phyloP scores from a whole-genome alignment of 768 basidiomycete species.

The Holtermannia corniformis region DNA sequence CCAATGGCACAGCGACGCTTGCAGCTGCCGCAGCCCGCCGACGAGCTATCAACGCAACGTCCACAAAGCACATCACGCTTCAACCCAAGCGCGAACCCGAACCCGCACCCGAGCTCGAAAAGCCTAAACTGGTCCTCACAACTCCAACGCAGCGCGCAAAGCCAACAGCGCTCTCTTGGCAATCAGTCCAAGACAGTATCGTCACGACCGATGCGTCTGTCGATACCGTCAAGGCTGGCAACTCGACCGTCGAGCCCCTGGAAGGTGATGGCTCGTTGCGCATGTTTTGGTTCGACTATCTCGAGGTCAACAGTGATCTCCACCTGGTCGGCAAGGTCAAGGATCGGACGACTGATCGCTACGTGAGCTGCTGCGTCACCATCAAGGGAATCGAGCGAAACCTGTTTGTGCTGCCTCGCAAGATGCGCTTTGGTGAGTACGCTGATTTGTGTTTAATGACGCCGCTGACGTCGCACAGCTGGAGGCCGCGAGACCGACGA shows the following conservation, averaged over 20 bases:
- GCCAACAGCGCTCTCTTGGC: slow-evolving; percentile 12
- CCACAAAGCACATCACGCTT: slow-evolving; percentile 22
- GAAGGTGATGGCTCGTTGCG: slow-evolving; percentile 74
- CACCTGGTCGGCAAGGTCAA: slow-evolving; percentile 86
- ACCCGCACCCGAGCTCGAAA: slow-evolving; percentile 21
- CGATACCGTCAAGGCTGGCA: slow-evolving; percentile 52
- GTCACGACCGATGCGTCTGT: slow-evolving; percentile 32
- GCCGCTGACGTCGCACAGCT: slow-evolving; percentile 36
- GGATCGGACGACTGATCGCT: slow-evolving; percentile 54
- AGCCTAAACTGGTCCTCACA: neutral
- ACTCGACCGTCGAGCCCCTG: slow-evolving; percentile 45
- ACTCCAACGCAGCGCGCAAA: slow-evolving; percentile 11
- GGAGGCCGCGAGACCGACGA: slow-evolving; percentile 63
- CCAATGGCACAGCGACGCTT: slow-evolving; percentile 11
- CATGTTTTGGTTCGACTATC: slow-evolving; percentile 95
- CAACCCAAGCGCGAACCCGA: slow-evolving; percentile 21
- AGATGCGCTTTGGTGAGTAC: slow-evolving; percentile 49
- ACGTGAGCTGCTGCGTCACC: slow-evolving; percentile 74
- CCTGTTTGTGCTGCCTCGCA: slow-evolving; percentile 75
- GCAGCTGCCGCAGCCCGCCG: slow-evolving; percentile 6
- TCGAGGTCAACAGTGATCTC: slow-evolving; percentile 69
- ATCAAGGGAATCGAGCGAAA: slow-evolving; percentile 81
- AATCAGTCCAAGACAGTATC: slow-evolving; percentile 19
- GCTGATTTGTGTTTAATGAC: neutral
- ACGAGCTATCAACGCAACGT: slow-evolving; percentile 27